These are phyloP conservation scores for Trichoderma sp. DNA, from an alignment of 2,329 filamentous ascomycete genomes.

Conservation along the genomic window DNA sequence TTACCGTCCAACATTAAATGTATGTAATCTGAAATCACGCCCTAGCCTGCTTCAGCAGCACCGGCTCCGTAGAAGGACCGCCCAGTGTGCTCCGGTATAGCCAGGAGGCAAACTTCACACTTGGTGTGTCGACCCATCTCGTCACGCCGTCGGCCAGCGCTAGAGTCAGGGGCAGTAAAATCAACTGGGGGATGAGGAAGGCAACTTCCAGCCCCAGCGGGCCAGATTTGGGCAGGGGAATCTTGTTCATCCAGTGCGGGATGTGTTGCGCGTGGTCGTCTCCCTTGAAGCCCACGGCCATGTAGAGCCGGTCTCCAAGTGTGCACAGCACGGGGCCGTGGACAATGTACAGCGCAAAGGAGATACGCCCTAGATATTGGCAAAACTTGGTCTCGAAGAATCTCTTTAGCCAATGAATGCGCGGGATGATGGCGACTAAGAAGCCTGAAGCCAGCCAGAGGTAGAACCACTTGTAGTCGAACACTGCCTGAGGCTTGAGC, in stretches of 20 bases:
- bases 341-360: conserved; percentile 61
- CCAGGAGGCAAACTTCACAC: conserved; percentile 56
- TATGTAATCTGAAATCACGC: conserved; percentile 4
- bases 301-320: conserved; percentile 62
- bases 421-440: conserved; percentile 53
- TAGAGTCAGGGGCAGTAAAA: conserved; percentile 58
- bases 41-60: conserved; percentile 15
- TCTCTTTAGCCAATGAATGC: conserved; percentile 54
- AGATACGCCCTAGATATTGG: conserved; percentile 61
- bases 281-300: conserved; percentile 55
- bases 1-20: neutral
- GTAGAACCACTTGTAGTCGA: conserved; percentile 66
- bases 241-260: conserved; percentile 53
- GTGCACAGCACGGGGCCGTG: conserved; percentile 61
- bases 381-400: conserved; percentile 59
- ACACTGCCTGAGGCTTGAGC: conserved; percentile 64
- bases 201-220: conserved; percentile 59
- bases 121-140: conserved; percentile 56
- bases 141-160: conserved; percentile 58
- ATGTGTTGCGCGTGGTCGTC: conserved; percentile 49
- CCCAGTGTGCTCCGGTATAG: conserved; percentile 41
- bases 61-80: neutral
- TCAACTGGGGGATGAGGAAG: conserved; percentile 57
- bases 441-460: conserved; percentile 60
- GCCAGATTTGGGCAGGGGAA: conserved; percentile 53